These are phyloP conservation scores for Crucibulum laeve DNA, from an alignment of 768 basidiomycete genomes.

Conservation along the genomic window DNA sequence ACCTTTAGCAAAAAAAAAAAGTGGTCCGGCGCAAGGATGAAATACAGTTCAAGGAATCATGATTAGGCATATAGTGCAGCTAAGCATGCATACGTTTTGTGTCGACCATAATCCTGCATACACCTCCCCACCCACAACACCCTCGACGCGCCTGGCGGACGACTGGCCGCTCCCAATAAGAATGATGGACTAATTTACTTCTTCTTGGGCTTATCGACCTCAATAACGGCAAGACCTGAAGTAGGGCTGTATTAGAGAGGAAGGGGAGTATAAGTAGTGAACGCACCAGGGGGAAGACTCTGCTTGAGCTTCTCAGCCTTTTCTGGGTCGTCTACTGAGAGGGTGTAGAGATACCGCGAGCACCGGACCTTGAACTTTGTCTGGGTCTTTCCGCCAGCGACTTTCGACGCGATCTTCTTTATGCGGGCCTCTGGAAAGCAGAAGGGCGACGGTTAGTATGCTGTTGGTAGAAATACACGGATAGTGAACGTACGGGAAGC, in stretches of 20 bases:
- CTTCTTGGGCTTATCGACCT: slow-evolving; percentile 73
- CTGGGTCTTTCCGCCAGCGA: slow-evolving; percentile 65
- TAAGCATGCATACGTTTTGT: neutral
- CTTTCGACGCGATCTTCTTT: slow-evolving; percentile 83
- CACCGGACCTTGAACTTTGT: slow-evolving; percentile 99
- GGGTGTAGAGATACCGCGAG: slow-evolving; percentile 96
- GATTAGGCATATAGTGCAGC: neutral
- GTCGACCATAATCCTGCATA: neutral
- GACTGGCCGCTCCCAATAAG: neutral
- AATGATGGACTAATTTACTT: slow-evolving; percentile 41
- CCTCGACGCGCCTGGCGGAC: neutral
- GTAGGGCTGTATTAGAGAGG: neutral
- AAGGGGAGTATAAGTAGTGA: neutral
- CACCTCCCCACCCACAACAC: neutral
- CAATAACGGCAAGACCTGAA: slow-evolving; percentile 66
- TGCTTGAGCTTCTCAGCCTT: slow-evolving; percentile 98
- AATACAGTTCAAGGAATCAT: neutral
- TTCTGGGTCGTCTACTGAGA: slow-evolving; percentile 91
- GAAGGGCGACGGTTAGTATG: slow-evolving; percentile 1
- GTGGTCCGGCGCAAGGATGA: too few species aligned
- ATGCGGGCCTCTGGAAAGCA: slow-evolving; percentile 81
- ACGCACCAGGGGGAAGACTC: slow-evolving; percentile 89
- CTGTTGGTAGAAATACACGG: slow-evolving; percentile 1
- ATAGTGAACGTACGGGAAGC: slow-evolving; percentile 72
- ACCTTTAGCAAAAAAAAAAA: too few species aligned